These are phyloP conservation scores for Coniella lustricola DNA, from an alignment of 2,329 filamentous ascomycete species.

Conservation along the genomic window DNA sequence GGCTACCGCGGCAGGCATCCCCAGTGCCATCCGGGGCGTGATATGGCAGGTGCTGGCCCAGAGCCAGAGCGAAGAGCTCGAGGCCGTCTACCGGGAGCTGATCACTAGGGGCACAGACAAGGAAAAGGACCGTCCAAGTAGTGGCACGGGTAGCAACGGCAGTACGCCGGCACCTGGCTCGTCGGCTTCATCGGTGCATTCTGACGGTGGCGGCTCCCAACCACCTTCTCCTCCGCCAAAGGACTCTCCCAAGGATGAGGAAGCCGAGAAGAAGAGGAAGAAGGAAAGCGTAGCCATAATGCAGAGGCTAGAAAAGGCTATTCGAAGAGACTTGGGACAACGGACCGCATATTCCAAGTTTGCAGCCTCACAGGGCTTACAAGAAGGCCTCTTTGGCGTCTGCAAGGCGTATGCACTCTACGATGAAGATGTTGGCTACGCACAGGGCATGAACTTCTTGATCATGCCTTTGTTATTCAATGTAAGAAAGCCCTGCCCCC, in stretches of 20 bases:
- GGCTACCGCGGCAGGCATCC: constrained; percentile 89
- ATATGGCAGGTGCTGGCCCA: constrained; percentile 97
- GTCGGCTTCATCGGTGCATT: constrained; percentile 79
- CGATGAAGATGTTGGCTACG: constrained; percentile 90
- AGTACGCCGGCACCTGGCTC: constrained; percentile 60
- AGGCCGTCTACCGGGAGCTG: constrained; percentile 78
- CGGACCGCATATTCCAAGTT: constrained; percentile 97
- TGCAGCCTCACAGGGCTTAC: constrained; percentile 80
- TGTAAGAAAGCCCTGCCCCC: constrained; percentile 43
- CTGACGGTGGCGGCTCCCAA: constrained; percentile 60
- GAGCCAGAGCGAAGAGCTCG: constrained; percentile 87
- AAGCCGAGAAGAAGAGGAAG: constrained; percentile 63
- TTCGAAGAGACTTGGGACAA: constrained; percentile 83
- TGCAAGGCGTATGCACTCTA: constrained; percentile 97
- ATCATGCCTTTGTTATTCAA: constrained; percentile 96
- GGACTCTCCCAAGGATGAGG: constrained; percentile 56
- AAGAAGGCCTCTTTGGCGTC: constrained; percentile 88
- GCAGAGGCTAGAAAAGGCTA: constrained; percentile 81
- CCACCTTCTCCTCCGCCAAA: constrained; percentile 54
- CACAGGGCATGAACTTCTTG: constrained; percentile 98
- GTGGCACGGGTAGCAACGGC: constrained; percentile 45
- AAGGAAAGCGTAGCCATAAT: constrained; percentile 70
- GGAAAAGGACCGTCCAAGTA: constrained; percentile 58
- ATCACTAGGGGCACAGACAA: constrained; percentile 74
- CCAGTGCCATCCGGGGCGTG: constrained; percentile 90